Percentiles rank a stretch among this genome's conserved stretches.
phyloP scores from a whole-genome alignment of 176 grass and related monocot genomes.

The Phoenix roebelenii region DNA sequence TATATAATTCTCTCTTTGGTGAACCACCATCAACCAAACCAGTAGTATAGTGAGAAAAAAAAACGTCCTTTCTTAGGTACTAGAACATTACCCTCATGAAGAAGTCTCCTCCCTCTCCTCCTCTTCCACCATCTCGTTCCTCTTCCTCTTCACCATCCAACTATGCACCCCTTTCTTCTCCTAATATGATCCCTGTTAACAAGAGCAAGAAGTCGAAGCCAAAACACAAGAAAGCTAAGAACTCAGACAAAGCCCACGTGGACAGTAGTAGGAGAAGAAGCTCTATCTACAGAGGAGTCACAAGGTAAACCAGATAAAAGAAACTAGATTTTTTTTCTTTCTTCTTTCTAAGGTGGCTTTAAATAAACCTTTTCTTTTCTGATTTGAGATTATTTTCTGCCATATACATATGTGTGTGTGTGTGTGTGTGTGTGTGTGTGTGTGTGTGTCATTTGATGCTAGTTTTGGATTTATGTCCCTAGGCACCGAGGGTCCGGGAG shows the following conservation, averaged over 20 bases:
- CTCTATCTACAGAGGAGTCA: conserved; percentile 81
- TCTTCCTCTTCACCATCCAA: conserved; percentile 27
- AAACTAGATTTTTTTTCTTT: too few relatives aligned
- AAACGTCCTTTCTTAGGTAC: too few relatives aligned
- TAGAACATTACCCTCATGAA: conserved; percentile 21
- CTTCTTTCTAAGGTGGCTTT: too few relatives aligned
- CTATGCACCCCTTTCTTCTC: conserved; percentile 12
- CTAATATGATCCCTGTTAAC: conserved; percentile 3
- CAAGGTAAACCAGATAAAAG: conserved; percentile 36
- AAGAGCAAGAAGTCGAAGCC: conserved; percentile 25
- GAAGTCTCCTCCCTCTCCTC: conserved; percentile 20
- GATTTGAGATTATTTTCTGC: too few relatives aligned
- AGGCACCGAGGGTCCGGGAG: conserved; percentile 95
- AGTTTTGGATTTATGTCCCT: conserved; percentile 14
- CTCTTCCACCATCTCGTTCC: conserved; percentile 17
- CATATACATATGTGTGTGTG: too few relatives aligned
- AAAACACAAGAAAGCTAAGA: conserved; percentile 40
- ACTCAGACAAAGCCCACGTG: conserved; percentile 12
- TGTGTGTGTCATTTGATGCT: too few relatives aligned
- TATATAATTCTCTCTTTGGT: too few relatives aligned
- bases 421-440: too few relatives aligned
- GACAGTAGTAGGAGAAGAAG: conserved; percentile 54
- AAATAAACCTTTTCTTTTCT: too few relatives aligned
- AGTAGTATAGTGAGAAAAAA: too few relatives aligned
- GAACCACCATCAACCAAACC: too few relatives aligned